Percentiles rank a stretch among this genome's conserved stretches.
phyloP scores from a whole-genome alignment of 306 rosid genomes.

The Fagus sylvatica region DNA sequence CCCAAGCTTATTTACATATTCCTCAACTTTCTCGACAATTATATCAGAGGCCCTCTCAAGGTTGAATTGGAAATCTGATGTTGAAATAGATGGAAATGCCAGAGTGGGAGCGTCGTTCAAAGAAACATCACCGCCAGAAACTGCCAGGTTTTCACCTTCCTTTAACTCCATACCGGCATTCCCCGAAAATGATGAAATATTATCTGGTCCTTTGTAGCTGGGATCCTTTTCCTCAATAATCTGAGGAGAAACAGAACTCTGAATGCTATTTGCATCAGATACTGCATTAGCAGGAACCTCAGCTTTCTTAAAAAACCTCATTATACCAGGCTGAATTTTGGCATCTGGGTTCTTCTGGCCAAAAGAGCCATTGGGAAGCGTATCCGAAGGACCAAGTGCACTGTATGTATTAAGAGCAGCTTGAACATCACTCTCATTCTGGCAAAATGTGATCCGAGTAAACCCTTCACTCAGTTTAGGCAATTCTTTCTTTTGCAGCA shows the following conservation, averaged over 20 bases:
- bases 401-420: slow-evolving; percentile 48
- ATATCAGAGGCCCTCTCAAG: slow-evolving; percentile 80
- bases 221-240: slow-evolving; percentile 22
- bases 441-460: slow-evolving; percentile 70
- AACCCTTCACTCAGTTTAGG: slow-evolving; percentile 85
- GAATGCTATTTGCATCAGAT: slow-evolving; percentile 26
- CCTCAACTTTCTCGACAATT: slow-evolving; percentile 68
- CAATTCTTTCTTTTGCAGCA: slow-evolving; percentile 85
- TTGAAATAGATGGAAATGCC: slow-evolving; percentile 93
- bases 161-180: slow-evolving; percentile 28
- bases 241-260: slow-evolving; percentile 34
- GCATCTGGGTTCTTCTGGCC: slow-evolving; percentile 75
- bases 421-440: slow-evolving; percentile 66
- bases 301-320: slow-evolving; percentile 75
- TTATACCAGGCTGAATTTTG: slow-evolving; percentile 80
- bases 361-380: slow-evolving; percentile 69
- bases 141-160: slow-evolving; percentile 32
- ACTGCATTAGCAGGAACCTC: slow-evolving; percentile 47
- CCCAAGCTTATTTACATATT: slow-evolving; percentile 53
- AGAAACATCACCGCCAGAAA: slow-evolving; percentile 27
- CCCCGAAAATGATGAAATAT: slow-evolving; percentile 12
- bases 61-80: slow-evolving; percentile 82
- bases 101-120: slow-evolving; percentile 53
- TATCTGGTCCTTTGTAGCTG: slow-evolving; percentile 27
- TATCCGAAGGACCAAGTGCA: slow-evolving; percentile 60